Conservation (phyloP, 1,284 basidiomycete genomes). For the Sporisorium graminicola region DNA sequence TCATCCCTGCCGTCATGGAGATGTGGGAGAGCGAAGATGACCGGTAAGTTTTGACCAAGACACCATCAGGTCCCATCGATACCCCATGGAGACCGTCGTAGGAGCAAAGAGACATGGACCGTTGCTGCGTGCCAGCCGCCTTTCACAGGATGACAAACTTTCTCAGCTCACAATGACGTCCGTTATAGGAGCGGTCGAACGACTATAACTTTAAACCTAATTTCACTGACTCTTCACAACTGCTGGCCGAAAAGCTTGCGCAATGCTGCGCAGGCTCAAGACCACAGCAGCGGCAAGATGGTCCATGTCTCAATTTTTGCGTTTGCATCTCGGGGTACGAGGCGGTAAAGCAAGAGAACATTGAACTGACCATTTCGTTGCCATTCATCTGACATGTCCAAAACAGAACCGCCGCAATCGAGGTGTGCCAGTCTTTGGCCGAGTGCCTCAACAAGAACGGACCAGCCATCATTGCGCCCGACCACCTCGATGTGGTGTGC, state of each 20-base stretch:
- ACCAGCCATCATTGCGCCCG: conserved; percentile 76
- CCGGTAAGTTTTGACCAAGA: conserved; percentile 84
- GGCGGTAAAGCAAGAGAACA: neutral
- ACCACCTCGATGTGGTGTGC: conserved; percentile 75
- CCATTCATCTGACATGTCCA: neutral
- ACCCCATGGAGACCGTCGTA: conserved; percentile 19
- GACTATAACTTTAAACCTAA: conserved; percentile 58
- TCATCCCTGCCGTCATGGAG: conserved; percentile 83
- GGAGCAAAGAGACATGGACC: conserved; percentile 2
- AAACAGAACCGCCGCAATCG: conserved; percentile 84
- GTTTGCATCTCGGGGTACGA: neutral
- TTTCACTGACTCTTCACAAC: conserved; percentile 48
- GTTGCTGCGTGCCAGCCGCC: conserved; percentile 16
- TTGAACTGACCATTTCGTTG: conserved; percentile 29
- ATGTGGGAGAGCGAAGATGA: conserved; percentile 96
- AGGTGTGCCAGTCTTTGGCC: conserved; percentile 86
- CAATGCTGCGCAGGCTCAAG: neutral
- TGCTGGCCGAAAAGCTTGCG: conserved; percentile 3
- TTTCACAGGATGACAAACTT: conserved; percentile 75
- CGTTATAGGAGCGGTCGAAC: conserved; percentile 58
- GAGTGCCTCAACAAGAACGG: conserved; percentile 92
- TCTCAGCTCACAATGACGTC: conserved; percentile 90
- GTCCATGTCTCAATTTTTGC: conserved; percentile 19
- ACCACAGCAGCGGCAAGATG: conserved; percentile 1
- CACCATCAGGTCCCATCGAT: neutral